phyloP scores from a whole-genome alignment of 441 rosid species.

The Capsella rubella region DNA sequence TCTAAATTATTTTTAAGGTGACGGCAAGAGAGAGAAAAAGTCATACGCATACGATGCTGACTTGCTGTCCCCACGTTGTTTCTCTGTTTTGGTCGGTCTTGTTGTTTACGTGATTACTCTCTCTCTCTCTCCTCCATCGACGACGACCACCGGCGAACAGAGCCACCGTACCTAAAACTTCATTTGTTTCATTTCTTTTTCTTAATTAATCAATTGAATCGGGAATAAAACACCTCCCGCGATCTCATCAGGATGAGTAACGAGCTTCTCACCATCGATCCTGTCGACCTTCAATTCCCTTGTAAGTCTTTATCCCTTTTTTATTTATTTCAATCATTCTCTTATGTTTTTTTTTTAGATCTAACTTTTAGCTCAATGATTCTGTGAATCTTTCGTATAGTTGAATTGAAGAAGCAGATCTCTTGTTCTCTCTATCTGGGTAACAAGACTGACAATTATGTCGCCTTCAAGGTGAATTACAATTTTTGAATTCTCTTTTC shows the following conservation, averaged over 20 bases:
- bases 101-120: constrained; percentile 9
- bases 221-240: neutral
- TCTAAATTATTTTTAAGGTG: neutral
- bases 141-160: constrained; percentile 26
- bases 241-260: constrained; percentile 56
- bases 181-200: neutral
- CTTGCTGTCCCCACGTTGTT: constrained; percentile 12
- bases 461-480: constrained; percentile 77
- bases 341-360: constrained; percentile 13
- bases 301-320: constrained; percentile 49
- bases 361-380: constrained; percentile 11
- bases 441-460: constrained; percentile 73
- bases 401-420: constrained; percentile 88
- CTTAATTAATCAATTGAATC: neutral
- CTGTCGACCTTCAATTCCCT: constrained; percentile 76
- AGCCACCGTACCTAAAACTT: neutral
- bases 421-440: constrained; percentile 72
- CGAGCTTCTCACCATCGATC: constrained; percentile 70
- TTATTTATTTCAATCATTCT: neutral
- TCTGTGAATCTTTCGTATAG: constrained; percentile 39
- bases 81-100: neutral
- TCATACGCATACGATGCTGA: constrained; percentile 3
- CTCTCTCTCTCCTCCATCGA: constrained; percentile 23
- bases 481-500: neutral
- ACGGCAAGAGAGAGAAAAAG: constrained; percentile 7